Base-by-base conservation (phyloP, 139 green algal genomes). In the Picochlorum sp. region DNA sequence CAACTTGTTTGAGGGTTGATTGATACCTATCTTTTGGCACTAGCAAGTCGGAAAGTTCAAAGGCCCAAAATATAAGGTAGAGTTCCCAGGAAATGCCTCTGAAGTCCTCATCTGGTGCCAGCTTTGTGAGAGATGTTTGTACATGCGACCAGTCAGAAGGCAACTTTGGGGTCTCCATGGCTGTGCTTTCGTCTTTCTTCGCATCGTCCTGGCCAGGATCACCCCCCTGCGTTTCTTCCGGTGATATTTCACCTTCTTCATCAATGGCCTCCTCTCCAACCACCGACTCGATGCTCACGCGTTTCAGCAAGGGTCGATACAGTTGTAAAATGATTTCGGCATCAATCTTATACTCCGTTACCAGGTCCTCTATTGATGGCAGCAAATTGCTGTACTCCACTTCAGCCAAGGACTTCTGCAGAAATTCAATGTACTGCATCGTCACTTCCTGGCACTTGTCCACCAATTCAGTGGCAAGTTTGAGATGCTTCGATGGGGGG, bases 381-480 rank as follows among this genome's bases (percentile, higher is more conserved):
- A 94, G 56, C 62, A 90, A 62, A 21, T 28, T 38, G 10, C 61
- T 49, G 55, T 88, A 90, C 21, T 81, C 62, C 14, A 71, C 60
- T 6, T 49, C 37, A 3, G 71, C 16, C 60, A 91, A 57, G 0
- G 82, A 71, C 10, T 64, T 62, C 56, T 78, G 64, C 66, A 92
- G 62, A 57, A 91, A 93, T 64, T 87, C 71, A 21, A 58, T 67
- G 62, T 89, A 90, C 67, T 90, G 82, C 51, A 68, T 16, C 6
- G 28, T 37, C 30, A 71, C 65, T 65, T 83, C 72, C 61, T 95
- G 83, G 59, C 85, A 90, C 26, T 75, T 78, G 74, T 96, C 88
- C 50, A 88, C 88, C 67, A 89, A 81, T 64, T 91, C 86, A 4
- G 79, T 77, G 18, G 93, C 56, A 30, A 93, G 73, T 76, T 95